Evolutionary conservation across 1,284 basidiomycete genomes (phyloP), one percentile per base, ranked within the genome.

Genomic region (Xanthoconium separans): DNA sequence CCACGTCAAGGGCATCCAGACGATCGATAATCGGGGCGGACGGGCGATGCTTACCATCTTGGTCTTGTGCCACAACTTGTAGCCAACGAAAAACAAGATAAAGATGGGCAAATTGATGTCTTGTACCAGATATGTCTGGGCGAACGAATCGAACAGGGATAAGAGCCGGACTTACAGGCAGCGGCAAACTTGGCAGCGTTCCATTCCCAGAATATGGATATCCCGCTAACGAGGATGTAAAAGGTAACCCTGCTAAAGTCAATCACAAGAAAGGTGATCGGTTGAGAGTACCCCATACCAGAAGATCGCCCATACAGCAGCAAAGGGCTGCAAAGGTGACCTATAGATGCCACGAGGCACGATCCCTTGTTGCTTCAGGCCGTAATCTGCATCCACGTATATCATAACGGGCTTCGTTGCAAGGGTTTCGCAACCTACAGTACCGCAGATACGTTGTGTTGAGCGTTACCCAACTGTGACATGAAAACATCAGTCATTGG

Each of bases 1-100:
- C 6, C 6, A 2, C 1, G 43, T 50, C 22, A 53, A 47, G 4
- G 4, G 1, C 6, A 13, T 13, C 4, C 30, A 16, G 16, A 22
- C 10, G 9, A 27, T 46, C 12, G 10, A 44, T 18, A 11, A 27
- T 7, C 22, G 29, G 50, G 47, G 39, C 65, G 27, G 27, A 27
- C 27, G 27, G 27, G 27, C 7, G 27, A 27, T 6, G 6, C 27
- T 63, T 34, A 66, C 64, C 20, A 78, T 61, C 47, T 75, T 75
- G 6, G 82, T 84, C 61, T 75, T 76, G 71, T 82, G 82, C 80
- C 66, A 66, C 60, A 53, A 79, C 44, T 75, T 86, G 81, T 78
- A 65, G 20, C 59, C 54, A 4, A 61, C 6, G 42, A 55, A 61
- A 34, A 66, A 58, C 16, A 18, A 36, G 44, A 59, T 40, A 50